Evolutionary conservation across 306 rosid genomes (phyloP), one percentile per base, ranked within the genome.

Genomic region (Castanopsis chinensis): DNA sequence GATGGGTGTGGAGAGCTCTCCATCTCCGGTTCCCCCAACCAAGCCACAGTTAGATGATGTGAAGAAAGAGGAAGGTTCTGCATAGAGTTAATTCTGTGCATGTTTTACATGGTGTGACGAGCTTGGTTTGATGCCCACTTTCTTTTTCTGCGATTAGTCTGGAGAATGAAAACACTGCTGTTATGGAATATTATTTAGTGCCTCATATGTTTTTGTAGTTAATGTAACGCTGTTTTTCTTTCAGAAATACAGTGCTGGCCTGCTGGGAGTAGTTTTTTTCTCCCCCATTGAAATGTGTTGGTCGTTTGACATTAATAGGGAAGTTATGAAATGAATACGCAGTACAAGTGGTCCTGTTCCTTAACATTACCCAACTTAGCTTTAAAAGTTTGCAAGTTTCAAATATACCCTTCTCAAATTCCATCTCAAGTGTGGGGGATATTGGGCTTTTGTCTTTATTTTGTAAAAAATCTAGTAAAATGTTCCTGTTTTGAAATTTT

Each of bases 1-100:
- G 88, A 95, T 95, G 94, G 99, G 99, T 18, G 91, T 93, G 33
- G 99, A 95, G 89, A 71, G 91, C 79, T 89, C 97, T 71, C 95
- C 97, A 41, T 87, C 95, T 58, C 97, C 95, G 6, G 45, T 35
- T 55, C 63, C 88, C 37, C 73, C 89, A 6, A 78, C 86, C 49
- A 90, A 88, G 84, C 74, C 92, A 60, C 79, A 70, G 74, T 84
- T 80, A 59, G 92, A 87, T 78, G 98, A 87, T 23, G 61, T 2
- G 59, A 88, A 73, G 87, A 86, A 85, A 71, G 97, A 91, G 4
- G 93, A 91, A 67, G 92, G 91, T 83, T 89, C 93, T 32, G 81
- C 90, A 27, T 94, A 81, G 17, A 82, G 69, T 6, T 65, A 52
- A n/a, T 77, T 41, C 72, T 74, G 5, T 72, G 76, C 72, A 58